Evolutionary conservation across 2,329 filamentous ascomycete species (phyloP), one percentile per base, ranked within the genome.

Genomic region (Hymenoscyphus occultus): DNA sequence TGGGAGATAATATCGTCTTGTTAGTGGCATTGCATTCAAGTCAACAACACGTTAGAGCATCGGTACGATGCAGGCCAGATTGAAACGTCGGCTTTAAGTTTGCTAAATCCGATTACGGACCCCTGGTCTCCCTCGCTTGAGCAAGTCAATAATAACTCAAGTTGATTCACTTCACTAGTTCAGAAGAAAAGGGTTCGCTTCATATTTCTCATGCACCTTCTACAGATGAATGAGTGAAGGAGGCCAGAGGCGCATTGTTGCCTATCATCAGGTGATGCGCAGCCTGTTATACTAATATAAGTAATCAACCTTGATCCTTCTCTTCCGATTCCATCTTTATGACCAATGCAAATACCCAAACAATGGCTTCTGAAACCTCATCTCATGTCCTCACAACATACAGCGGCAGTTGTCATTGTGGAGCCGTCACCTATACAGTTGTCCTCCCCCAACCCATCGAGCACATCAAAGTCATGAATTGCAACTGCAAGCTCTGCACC

Each of bases 371-470:
- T 5, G 31, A 57, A 35, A 57, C 28, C 56, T n/a, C 31, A n/a
- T 7, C 31, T 6, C 14, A 5, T 19, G 32, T 12, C n/a, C 35
- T 45, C 28, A 61, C 31, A 10, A 56, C 45, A n/a, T 61, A 61
- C 32, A 56, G 39, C 12, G 60, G 48, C 60, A 56, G 16, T 28
- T 61, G 60, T 22, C 48, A 61, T 45, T 61, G 60, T 45, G 45
- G 19, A 14, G 9, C 32, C 14, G 32, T 56, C n/a, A 39, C 42
- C 31, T 61, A 56, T 32, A 56, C 60, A 19, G 60, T 61, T 28
- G 9, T 56, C 13, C 60, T 61, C 35, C 31, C 42, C 31, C 16
- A 56, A 31, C 48, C 60, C 12, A 45, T 61, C 32, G n/a, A 35
- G 12, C 10, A 14, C 16, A 56, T 56, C 14, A 39, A 54, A 40